Percentiles rank a stretch among this genome's conserved stretches.
Evolutionary conservation across 176 grass and related monocot species (phyloP).

Genomic region (Triticum monococcum): DNA sequence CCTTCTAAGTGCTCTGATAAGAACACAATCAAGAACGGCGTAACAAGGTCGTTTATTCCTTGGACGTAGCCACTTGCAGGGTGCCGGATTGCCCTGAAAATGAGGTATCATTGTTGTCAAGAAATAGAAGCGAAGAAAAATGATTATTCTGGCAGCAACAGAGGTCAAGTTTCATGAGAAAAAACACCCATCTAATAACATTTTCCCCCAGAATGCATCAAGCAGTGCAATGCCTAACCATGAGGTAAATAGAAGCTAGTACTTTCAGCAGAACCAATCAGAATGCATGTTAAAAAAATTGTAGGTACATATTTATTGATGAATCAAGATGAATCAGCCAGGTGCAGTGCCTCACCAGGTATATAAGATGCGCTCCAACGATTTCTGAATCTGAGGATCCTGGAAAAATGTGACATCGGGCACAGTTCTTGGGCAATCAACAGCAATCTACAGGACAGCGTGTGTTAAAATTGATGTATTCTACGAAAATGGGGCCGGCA

Average conservation of each 20-base stretch:
- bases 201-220: background rate
- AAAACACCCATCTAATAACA: background rate
- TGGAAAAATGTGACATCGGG: slow-evolving; percentile 69
- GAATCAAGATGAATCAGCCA: slow-evolving; percentile 13
- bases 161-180: background rate
- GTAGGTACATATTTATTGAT: background rate
- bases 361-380: slow-evolving; percentile 88
- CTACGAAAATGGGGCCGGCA: background rate
- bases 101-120: background rate
- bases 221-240: background rate
- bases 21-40: slow-evolving; percentile 88
- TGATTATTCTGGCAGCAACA: background rate
- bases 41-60: slow-evolving; percentile 98
- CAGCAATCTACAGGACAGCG: slow-evolving; percentile 51
- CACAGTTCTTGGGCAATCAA: slow-evolving; percentile 81
- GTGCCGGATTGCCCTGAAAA: slow-evolving; percentile 87
- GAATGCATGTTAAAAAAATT: background rate
- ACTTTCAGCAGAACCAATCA: background rate
- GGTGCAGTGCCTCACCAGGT: slow-evolving; percentile 65
- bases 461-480: background rate
- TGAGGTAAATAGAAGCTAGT: background rate
- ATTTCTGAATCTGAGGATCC: slow-evolving; percentile 89
- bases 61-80: slow-evolving; percentile 98
- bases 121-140: background rate
- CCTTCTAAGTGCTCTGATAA: slow-evolving; percentile 90